phyloP scores from a whole-genome alignment of 768 basidiomycete genomes.

The Boletales sp. region DNA sequence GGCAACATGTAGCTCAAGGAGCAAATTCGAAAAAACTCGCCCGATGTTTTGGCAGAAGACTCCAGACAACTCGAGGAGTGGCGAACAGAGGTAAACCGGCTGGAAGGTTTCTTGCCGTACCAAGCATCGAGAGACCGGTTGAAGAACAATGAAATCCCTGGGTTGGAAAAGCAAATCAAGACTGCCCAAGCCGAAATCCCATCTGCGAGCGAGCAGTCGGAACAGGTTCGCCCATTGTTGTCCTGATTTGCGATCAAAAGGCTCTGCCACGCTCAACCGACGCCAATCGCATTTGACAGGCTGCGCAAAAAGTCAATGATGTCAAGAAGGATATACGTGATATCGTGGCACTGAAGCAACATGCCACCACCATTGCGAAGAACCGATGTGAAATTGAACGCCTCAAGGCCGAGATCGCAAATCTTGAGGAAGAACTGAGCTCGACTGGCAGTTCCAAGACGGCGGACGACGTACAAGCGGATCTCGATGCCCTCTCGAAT shows the following conservation, averaged over 20 bases:
- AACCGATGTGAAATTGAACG: constrained; percentile 56
- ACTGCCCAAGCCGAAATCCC: constrained; percentile 55
- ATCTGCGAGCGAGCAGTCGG: constrained; percentile 46
- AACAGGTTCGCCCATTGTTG: constrained; percentile 49
- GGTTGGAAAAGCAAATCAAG: constrained; percentile 58
- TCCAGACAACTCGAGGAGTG: constrained; percentile 47
- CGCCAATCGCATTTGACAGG: constrained; percentile 34
- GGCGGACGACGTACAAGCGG: constrained; percentile 77
- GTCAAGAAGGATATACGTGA: constrained; percentile 62
- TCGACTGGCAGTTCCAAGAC: constrained; percentile 77
- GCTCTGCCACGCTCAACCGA: not conserved
- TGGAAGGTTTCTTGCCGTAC: constrained; percentile 59
- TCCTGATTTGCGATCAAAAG: no score
- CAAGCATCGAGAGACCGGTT: constrained; percentile 55
- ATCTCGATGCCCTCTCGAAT: constrained; percentile 60
- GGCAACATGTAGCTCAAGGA: constrained; percentile 50
- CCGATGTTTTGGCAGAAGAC: constrained; percentile 39
- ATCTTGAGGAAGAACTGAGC: constrained; percentile 66
- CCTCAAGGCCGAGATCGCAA: constrained; percentile 56
- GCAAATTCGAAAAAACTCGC: constrained; percentile 53
- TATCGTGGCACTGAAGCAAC: constrained; percentile 55
- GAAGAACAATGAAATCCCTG: constrained; percentile 59
- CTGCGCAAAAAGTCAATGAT: constrained; percentile 45
- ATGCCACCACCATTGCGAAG: constrained; percentile 55
- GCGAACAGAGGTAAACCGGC: constrained; percentile 50